Evolutionary conservation across 495 filamentous ascomycete genomes (phyloP), one percentile per base, ranked within the genome.

Genomic region (Terfezia boudieri): DNA sequence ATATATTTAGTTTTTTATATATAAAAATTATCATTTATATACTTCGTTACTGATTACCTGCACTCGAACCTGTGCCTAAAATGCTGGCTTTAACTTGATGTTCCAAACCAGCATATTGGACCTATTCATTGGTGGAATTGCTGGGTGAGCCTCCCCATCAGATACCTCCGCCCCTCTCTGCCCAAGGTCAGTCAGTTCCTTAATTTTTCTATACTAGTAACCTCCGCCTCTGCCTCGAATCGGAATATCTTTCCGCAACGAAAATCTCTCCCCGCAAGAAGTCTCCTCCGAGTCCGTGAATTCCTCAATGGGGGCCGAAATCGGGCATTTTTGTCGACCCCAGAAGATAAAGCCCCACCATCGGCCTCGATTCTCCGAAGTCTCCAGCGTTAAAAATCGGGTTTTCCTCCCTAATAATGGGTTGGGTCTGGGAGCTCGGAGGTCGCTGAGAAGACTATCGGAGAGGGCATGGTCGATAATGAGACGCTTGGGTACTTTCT

Each of bases 41-140:
- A n/a, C n/a, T n/a, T n/a, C n/a, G n/a, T n/a, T n/a, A n/a, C n/a
- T n/a, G n/a, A n/a, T n/a, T n/a, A n/a, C n/a, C n/a, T n/a, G n/a
- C n/a, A n/a, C n/a, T n/a, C n/a, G n/a, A n/a, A n/a, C n/a, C n/a
- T n/a, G n/a, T n/a, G n/a, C n/a, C n/a, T n/a, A n/a, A n/a, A n/a
- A n/a, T n/a, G n/a, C n/a, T n/a, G n/a, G n/a, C 10, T 84, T 85
- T 70, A 87, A 87, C 67, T 71, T 87, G 55, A 87, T 87, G 83
- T 87, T 86, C 70, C 68, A 74, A 57, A 84, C 82, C 12, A 68
- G 74, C 20, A 85, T 86, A n/a, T n/a, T 60, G 82, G 82, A 50
- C 80, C 82, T n/a, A n/a, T n/a, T n/a, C 9, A 81, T 75, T 61
- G 67, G 74, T 43, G 70, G 70, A 56, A 37, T 68, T 11, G 67